Conservation (phyloP, 2,329 filamentous ascomycete genomes). For the Scedosporium aurantiacum region DNA sequence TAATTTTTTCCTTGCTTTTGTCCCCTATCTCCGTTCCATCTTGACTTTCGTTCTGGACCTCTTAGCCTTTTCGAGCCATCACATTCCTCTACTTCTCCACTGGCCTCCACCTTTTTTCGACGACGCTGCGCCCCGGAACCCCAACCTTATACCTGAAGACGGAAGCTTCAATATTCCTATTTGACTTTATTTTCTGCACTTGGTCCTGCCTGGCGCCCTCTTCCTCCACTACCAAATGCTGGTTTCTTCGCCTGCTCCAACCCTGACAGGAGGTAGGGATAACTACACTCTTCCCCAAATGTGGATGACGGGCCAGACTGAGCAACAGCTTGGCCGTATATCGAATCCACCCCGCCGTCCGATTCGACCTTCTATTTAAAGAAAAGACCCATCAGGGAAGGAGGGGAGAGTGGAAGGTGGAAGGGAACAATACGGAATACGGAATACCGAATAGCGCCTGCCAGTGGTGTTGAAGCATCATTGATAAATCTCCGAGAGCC, state of each 20-base stretch:
- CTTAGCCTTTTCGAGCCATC: no score
- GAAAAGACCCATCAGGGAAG: neutral
- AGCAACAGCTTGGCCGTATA: neutral
- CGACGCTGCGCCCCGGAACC: no score
- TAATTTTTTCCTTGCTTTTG: no score
- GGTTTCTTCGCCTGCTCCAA: neutral
- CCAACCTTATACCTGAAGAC: no score
- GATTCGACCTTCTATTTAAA: neutral
- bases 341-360: neutral
- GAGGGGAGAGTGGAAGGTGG: neutral
- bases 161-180: no score
- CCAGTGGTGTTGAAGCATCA: neutral
- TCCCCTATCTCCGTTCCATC: no score
- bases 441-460: neutral
- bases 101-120: no score
- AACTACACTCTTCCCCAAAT: neutral
- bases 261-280: neutral
- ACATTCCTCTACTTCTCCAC: no score
- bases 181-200: no score
- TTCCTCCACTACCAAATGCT: neutral
- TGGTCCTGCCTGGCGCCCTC: neutral
- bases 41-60: no score
- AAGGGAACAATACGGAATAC: neutral
- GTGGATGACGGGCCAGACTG: neutral
- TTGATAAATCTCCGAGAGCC: neutral